Conservation (phyloP, 208 protist genomes). For the Tetramitus jugosus region DNA sequence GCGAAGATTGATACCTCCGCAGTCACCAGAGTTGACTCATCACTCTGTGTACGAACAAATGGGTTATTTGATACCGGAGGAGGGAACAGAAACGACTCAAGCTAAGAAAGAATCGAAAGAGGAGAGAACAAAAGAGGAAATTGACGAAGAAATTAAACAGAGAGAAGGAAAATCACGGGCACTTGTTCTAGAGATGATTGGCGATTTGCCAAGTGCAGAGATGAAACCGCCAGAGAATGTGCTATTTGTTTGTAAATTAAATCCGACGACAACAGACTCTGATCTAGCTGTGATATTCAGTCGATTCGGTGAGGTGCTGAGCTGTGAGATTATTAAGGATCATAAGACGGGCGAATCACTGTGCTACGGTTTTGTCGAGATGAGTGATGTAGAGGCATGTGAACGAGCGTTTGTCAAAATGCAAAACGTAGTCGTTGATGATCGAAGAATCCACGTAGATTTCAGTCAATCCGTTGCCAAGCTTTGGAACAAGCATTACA, state of each 20-base stretch:
- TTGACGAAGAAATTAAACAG: conserved; percentile 38
- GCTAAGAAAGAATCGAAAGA: conserved; percentile 30
- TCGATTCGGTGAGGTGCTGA: conserved; percentile 82
- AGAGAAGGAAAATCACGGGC: conserved; percentile 51
- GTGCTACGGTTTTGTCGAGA: conserved; percentile 97
- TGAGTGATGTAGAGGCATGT: conserved; percentile 73
- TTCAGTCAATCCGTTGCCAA: conserved; percentile 91
- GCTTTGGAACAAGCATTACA: conserved; percentile 42
- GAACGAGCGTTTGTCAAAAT: conserved; percentile 40
- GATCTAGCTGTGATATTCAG: conserved; percentile 90
- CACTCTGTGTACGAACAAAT: conserved; percentile 14
- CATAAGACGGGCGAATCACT: conserved; percentile 62
- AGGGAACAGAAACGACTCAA: conserved; percentile 25
- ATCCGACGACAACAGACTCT: conserved; percentile 82
- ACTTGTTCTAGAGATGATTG: conserved; percentile 87
- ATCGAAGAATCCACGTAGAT: conserved; percentile 94
- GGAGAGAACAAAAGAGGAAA: conserved; percentile 37
- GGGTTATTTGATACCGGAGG: not conserved
- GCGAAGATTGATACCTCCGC: not conserved
- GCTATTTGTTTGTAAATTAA: conserved; percentile 97
- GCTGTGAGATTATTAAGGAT: conserved; percentile 65
- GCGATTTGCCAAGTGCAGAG: conserved; percentile 85
- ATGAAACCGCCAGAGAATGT: conserved; percentile 91
- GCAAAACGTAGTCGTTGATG: conserved; percentile 90
- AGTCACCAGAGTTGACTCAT: conserved; percentile 4